phyloP scores from a whole-genome alignment of 306 rosid species.

The Rosa persica region DNA sequence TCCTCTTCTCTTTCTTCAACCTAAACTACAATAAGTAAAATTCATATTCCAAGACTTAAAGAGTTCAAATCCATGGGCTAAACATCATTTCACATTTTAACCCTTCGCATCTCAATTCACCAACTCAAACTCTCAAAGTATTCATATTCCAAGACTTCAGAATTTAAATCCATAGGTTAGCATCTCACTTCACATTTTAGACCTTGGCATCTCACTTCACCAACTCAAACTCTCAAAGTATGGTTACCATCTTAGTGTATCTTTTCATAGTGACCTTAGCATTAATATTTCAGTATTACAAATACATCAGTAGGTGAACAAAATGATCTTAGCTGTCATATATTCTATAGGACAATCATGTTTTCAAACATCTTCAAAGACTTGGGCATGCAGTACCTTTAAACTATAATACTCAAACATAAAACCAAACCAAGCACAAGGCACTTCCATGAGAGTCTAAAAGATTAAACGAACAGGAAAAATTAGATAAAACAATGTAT shows the following conservation, averaged over 20 bases:
- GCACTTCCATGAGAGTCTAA: background rate
- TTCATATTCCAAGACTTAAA: background rate
- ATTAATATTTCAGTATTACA: background rate
- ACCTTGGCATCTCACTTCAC: background rate
- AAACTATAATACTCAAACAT: background rate
- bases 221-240: background rate
- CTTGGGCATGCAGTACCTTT: background rate
- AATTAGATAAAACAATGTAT: background rate
- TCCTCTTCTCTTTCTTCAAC: background rate
- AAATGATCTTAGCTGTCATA: background rate
- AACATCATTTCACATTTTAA: background rate
- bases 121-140: background rate
- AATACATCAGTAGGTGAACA: background rate
- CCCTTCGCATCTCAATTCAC: background rate
- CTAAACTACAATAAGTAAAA: background rate
- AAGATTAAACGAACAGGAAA: background rate
- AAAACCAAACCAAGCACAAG: background rate
- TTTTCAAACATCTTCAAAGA: background rate
- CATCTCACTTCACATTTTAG: background rate
- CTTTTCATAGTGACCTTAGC: background rate
- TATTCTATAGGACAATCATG: background rate
- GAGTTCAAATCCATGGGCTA: background rate
- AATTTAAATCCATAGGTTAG: background rate
- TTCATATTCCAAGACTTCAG: background rate
- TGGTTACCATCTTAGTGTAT: background rate